Base-by-base conservation (phyloP, 2,329 filamentous ascomycete genomes). In the Aspergillus jensenii region DNA sequence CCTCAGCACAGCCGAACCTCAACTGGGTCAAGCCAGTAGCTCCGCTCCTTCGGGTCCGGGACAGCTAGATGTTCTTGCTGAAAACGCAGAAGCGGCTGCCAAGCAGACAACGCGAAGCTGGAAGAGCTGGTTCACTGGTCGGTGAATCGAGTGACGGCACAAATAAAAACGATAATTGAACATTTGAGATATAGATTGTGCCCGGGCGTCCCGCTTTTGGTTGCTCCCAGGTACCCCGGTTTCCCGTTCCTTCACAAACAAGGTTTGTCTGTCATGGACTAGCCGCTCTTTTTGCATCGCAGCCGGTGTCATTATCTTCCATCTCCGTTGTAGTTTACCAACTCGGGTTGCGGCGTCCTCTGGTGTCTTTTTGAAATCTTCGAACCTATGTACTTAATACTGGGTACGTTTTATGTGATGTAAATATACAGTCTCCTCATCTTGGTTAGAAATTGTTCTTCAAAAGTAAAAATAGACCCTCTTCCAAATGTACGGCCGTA, bases 81-180 rank as follows among this genome's bases (percentile, higher is more conserved):
- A 70, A 55, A 75, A 74, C 49, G 72, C 65, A n/a, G 74, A 74
- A 52, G 59, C 59, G 1, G 71, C 69, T 52, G 67, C 68, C 23
- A 77, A 76, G 65, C 65, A 72, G 52, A 70, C 67, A 48, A 64
- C 71, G 45, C 68, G 68, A 61, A 69, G 75, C 62, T 77, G 75
- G 75, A 73, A 65, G 52, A 71, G 71, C 61, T 76, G 75, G 74
- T 59, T 76, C 55, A 74, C 70, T 23, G 71, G 74, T 31, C 71
- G 73, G 62, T 76, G 67, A 62, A 35, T 7, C 7, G 14, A 19
- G 12, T 17, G 12, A 19, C 17, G 27, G 21, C 27, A 15, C 57
- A 37, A 54, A 23, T 44, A 41, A 52, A 35, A 37, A 25, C 21
- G 40, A 56, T 37, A 51, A 52, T 52, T 40, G 46, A 41, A 21